Evolutionary conservation across 1,284 basidiomycete species (phyloP).

Genomic region (Kwoniella shivajii): DNA sequence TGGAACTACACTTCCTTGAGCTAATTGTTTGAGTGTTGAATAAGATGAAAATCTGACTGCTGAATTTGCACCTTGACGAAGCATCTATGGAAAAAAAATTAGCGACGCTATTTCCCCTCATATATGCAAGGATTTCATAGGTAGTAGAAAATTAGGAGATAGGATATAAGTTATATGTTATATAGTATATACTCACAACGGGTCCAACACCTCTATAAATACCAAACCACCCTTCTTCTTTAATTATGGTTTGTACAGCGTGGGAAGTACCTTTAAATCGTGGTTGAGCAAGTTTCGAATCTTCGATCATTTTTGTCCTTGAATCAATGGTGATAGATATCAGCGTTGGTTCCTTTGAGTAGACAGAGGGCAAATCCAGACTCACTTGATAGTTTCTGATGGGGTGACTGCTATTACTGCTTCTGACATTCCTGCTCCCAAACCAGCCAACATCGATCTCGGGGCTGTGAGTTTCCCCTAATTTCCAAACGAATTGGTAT

Average conservation of each 20-base stretch:
- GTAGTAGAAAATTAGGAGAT: no score
- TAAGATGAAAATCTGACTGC: conserved; percentile 97
- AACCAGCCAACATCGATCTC: conserved; percentile 79
- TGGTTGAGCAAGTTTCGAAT: conserved; percentile 80
- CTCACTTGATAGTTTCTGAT: conserved; percentile 96
- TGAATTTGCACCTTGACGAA: conserved; percentile 96
- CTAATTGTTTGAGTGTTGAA: conserved; percentile 86
- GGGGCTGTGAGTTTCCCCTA: conserved; percentile 89
- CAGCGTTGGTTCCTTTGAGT: no score
- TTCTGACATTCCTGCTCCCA: conserved; percentile 94
- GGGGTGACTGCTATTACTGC: conserved; percentile 95
- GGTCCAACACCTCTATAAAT: conserved; percentile 93
- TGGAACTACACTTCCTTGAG: conserved; percentile 78
- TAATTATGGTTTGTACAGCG: conserved; percentile 78
- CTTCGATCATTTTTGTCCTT: conserved; percentile 97
- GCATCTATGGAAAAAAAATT: conserved; percentile 64
- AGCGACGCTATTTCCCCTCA: no score
- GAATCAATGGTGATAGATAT: no score
- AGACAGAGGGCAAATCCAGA: no score
- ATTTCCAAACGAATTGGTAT: no score
- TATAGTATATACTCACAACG: conserved; percentile 68
- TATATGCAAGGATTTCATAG: no score
- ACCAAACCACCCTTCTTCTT: conserved; percentile 74
- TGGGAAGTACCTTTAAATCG: conserved; percentile 86
- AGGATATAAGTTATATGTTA: no score